Percentiles rank a stretch among this genome's conserved stretches.
These are phyloP conservation scores for Silene vulgaris DNA, from an alignment of 179 eudicot genomes.

Conservation along the genomic window DNA sequence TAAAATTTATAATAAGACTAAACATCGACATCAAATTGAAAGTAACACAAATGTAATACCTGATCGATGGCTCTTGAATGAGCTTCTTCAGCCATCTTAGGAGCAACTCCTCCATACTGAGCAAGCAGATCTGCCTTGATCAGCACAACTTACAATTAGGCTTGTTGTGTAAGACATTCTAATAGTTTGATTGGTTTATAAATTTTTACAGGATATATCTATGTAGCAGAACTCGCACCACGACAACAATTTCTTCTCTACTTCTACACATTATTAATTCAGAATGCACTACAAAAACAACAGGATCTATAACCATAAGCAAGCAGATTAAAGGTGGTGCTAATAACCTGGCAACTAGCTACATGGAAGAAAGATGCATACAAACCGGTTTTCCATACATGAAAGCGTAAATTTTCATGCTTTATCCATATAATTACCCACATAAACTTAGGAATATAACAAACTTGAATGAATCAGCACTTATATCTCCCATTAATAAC, in stretches of 20 bases:
- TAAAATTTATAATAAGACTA: neutral
- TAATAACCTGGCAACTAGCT: neutral
- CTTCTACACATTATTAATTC: neutral
- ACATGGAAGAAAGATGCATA: neutral
- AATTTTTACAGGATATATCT: neutral
- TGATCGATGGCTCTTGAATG: constrained; percentile 71
- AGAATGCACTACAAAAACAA: neutral
- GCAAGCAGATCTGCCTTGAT: constrained; percentile 92
- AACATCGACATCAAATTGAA: constrained; percentile 12
- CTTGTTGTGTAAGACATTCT: neutral
- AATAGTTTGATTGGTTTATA: neutral
- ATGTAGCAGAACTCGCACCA: neutral
- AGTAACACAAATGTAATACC: constrained; percentile 35
- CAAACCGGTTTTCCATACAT: neutral
- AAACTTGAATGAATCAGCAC: neutral
- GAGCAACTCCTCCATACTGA: constrained; percentile 91
- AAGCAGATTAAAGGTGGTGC: neutral
- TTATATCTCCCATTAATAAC: neutral
- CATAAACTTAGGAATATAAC: neutral
- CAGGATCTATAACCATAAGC: constrained; percentile 2
- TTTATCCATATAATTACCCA: neutral
- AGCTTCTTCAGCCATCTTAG: constrained; percentile 98
- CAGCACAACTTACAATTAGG: constrained; percentile 22
- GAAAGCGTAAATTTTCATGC: neutral
- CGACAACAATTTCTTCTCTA: neutral